phyloP scores from a whole-genome alignment of 352 stramenopile species.

The Pythium chondricola region DNA sequence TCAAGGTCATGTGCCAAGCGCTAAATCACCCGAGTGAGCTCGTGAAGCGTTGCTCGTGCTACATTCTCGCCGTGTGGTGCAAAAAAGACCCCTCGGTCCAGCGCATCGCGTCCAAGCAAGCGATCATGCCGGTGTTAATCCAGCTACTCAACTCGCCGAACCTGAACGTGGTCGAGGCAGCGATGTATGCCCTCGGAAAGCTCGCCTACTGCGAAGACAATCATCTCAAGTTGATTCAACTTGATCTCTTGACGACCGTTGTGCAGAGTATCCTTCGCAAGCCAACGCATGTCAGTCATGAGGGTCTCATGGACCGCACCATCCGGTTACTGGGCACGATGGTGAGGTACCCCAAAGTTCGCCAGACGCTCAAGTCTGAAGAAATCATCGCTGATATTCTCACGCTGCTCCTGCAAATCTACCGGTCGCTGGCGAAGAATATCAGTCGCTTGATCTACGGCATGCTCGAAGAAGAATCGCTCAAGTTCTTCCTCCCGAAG shows the following conservation, averaged over 20 bases:
- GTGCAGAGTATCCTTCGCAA: slow-evolving; percentile 43
- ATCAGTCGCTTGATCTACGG: slow-evolving; percentile 44
- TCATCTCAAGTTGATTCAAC: slow-evolving; percentile 49
- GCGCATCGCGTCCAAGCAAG: slow-evolving; percentile 34
- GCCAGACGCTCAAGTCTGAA: slow-evolving; percentile 56
- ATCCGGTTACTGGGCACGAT: slow-evolving; percentile 61
- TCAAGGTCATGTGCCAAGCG: slow-evolving; percentile 53
- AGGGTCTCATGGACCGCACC: slow-evolving; percentile 49
- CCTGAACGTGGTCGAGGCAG: slow-evolving; percentile 48
- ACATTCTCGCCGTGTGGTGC: slow-evolving; percentile 56
- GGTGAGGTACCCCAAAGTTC: slow-evolving; percentile 40
- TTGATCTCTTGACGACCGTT: slow-evolving; percentile 51
- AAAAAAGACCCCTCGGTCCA: slow-evolving; percentile 42
- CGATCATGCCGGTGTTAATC: slow-evolving; percentile 40
- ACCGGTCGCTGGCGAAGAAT: slow-evolving; percentile 55
- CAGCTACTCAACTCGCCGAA: slow-evolving; percentile 60
- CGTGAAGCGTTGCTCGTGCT: slow-evolving; percentile 63
- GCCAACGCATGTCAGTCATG: slow-evolving; percentile 29
- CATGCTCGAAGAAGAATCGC: slow-evolving; percentile 63
- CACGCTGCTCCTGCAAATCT: slow-evolving; percentile 52
- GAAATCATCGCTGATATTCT: slow-evolving; percentile 68
- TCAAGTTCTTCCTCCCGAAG: slow-evolving; percentile 80
- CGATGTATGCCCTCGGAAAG: slow-evolving; percentile 58
- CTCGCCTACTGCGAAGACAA: slow-evolving; percentile 58
- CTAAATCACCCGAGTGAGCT: slow-evolving; percentile 59